Evolutionary conservation across 1,284 basidiomycete species (phyloP), one percentile per base, ranked within the genome.

Genomic region (Sanghuangporus sanghuang): DNA sequence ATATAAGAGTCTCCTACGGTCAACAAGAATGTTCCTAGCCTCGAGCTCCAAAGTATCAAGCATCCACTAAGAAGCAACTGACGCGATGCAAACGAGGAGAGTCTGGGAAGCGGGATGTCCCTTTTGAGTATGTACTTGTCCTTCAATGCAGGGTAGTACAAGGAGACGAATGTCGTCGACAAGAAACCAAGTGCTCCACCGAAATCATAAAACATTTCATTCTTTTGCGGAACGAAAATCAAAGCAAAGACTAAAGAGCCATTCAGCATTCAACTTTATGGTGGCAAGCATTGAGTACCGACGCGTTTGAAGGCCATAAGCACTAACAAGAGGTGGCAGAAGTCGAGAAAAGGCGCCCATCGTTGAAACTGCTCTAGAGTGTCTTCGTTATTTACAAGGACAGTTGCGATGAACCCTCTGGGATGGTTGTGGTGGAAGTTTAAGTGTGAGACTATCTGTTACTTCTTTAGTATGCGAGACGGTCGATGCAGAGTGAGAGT

Each of bases 131-230:
- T 77, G 65, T 78, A 80, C 59, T 76, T 82, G 44, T 76, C 75
- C 67, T 77, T 81, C n/a, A 87, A 70, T 16, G 74, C 71, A 1
- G 85, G 83, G 66, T 83, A 86, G 69, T 87, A 87, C 16, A 90
- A 74, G 16, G 88, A 90, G 14, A 86, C 68, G 39, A 83, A 75
- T 2, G 85, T 82, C 0, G 86, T 84, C 2, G 85, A 81, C 36
- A 90, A 72, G 77, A 88, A 91, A n/a, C 89, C 89, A 6, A 85
- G 67, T 2, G 86, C 79, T 14, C 89, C 89, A 39, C 78, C 76
- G 1, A 86, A 72, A 68, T 87, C 85, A 67, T 81, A 87, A 68
- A 74, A 86, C 65, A 72, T 82, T 55, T 86, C 85, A 59, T 83
- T 81, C 35, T 80, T 78, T 66, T 77, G 79, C 2, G 85, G 85